These are phyloP conservation scores for Begonia peltatifolia DNA, from an alignment of 306 rosid species.

Conservation along the genomic window DNA sequence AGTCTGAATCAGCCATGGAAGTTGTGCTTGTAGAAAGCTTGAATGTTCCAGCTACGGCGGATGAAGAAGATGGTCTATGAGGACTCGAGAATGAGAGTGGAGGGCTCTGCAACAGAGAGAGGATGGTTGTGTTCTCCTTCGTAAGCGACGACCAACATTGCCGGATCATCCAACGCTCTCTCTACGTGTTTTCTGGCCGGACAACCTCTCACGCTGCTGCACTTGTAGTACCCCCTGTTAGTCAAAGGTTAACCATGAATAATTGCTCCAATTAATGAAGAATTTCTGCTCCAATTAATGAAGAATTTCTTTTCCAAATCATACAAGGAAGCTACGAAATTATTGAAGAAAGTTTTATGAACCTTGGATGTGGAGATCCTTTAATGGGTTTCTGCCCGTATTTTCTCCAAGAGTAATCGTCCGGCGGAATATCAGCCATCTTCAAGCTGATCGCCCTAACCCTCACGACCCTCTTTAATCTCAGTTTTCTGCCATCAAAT, in stretches of 20 bases:
- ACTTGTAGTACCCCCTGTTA: slow-evolving; percentile 88
- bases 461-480: slow-evolving; percentile 61
- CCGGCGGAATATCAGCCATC: slow-evolving; percentile 85
- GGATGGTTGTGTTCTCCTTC: slow-evolving; percentile 92
- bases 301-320: neutral
- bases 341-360: neutral
- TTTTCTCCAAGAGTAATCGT: slow-evolving; percentile 86
- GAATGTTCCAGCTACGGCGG: slow-evolving; percentile 11
- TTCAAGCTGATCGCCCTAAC: slow-evolving; percentile 76
- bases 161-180: slow-evolving; percentile 78
- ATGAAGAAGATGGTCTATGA: slow-evolving; percentile 18
- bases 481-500: slow-evolving; percentile 31
- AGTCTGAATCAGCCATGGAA: neutral
- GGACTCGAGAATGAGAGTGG: slow-evolving; percentile 74
- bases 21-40: neutral
- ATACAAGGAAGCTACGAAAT: neutral
- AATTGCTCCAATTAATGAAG: too few relatives aligned
- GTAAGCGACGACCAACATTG: slow-evolving; percentile 78
- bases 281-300: neutral
- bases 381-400: slow-evolving; percentile 86
- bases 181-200: slow-evolving; percentile 96
- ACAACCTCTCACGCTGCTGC: slow-evolving; percentile 93
- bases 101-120: slow-evolving; percentile 46
- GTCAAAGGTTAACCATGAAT: neutral
- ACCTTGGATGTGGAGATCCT: slow-evolving; percentile 94